Evolutionary conservation across 208 protist genomes (phyloP).

Genomic region (Naegleria gruberi): DNA sequence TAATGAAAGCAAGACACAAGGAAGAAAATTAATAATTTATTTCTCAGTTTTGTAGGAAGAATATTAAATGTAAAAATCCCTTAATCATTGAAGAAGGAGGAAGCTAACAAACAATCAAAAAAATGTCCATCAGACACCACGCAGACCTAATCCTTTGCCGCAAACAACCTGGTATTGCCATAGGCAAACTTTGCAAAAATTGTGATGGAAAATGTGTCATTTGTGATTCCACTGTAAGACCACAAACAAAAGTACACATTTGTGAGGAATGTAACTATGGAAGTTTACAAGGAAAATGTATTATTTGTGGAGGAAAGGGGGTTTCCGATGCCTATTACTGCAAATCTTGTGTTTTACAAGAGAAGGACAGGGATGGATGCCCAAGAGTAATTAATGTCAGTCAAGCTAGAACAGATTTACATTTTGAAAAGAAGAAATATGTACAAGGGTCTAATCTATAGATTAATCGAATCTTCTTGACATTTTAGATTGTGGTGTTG

Average conservation of each 20-base stretch:
- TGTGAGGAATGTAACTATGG: constrained; percentile 91
- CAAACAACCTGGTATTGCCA: constrained; percentile 59
- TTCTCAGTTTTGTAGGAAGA: no score
- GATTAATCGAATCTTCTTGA: no score
- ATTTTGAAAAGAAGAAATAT: constrained; percentile 82
- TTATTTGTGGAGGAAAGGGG: constrained; percentile 61
- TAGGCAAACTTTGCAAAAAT: constrained; percentile 74
- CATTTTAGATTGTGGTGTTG: no score
- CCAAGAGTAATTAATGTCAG: constrained; percentile 86
- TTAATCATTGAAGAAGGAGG: no score
- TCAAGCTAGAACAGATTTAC: constrained; percentile 70
- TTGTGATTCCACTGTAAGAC: constrained; percentile 75
- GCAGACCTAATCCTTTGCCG: constrained; percentile 74
- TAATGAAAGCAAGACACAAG: no score
- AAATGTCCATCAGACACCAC: constrained; percentile 44
- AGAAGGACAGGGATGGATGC: constrained; percentile 81
- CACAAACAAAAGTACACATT: constrained; percentile 70
- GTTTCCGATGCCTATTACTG: constrained; percentile 85
- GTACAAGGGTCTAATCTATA: background rate
- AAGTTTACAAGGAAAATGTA: constrained; percentile 60
- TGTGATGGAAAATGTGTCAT: constrained; percentile 78
- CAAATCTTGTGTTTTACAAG: constrained; percentile 75
- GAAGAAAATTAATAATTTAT: no score
- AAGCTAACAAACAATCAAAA: no score
- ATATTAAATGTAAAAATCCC: no score